Base-by-base conservation (phyloP, 768 basidiomycete genomes). In the Cyclocybe cylindracea region DNA sequence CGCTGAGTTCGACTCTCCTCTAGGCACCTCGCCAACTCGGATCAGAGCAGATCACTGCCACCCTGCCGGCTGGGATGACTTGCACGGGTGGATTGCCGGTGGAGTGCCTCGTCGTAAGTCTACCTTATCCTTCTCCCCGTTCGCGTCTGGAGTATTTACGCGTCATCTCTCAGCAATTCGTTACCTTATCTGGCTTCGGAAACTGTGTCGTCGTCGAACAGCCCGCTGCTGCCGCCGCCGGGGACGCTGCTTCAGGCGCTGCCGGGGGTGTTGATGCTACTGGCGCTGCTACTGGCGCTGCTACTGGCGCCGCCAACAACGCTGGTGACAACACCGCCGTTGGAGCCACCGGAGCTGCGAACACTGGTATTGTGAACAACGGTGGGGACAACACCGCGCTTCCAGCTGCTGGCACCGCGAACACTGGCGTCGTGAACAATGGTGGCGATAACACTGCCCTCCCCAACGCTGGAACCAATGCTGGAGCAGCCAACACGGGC, bases 41-140 rank as follows among this genome's bases (percentile, higher is more conserved):
- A 31, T 70, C 76, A 29, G 65, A 77, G 48, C 62, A 68, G 53
- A 60, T 82, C 47, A 62, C 62, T 0, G 78, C 73, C 37, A 54
- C 69, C 50, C 67, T 84, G n/a, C 79, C 81, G 5, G 61, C 74
- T 14, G 74, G 72, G n/a, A 78, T 73, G 5, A 72, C 58, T 42
- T 83, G 81, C 61, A 67, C 73, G 4, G 80, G 80, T 49, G 81
- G 80, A 31, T 63, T 0, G 46, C 65, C 3, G 62, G 66, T 0
- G 67, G 78, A 71, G 19, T 83, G 80, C 63, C 66, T 83, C 46
- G 76, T 71, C 24, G 72, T 76, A 52, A 39, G 71, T 61, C 7
- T 50, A 31, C 34, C 34, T 16, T 42, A 29, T 39, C 24, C 36
- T 36, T 39, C 32, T 38, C 2, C 6, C 5, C 9, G n/a, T 10